Percentiles rank a stretch among this genome's conserved stretches.
These are phyloP conservation scores for Nemophila menziesii DNA, from an alignment of 257 asterid species.

Conservation along the genomic window DNA sequence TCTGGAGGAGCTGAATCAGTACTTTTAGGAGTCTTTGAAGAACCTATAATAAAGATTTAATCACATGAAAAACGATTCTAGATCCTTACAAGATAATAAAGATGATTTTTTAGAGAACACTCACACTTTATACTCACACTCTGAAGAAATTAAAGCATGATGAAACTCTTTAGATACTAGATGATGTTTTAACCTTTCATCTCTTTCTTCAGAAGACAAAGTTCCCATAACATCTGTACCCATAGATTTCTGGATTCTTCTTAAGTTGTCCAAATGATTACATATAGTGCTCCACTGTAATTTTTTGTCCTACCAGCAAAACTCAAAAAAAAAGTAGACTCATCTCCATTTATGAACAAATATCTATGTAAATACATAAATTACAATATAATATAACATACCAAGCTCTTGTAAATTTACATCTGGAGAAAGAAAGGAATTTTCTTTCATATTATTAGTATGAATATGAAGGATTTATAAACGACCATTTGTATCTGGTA, in stretches of 20 bases:
- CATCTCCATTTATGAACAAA: no score
- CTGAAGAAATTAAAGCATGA: slow-evolving; percentile 93
- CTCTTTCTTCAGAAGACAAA: slow-evolving; percentile 95
- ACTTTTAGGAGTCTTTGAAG: slow-evolving; percentile 95
- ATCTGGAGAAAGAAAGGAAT: no score
- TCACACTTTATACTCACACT: slow-evolving; percentile 99
- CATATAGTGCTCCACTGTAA: no score
- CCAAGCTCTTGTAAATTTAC: no score
- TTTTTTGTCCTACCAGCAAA: no score
- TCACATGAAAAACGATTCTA: slow-evolving; percentile 8
- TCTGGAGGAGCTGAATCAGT: no score
- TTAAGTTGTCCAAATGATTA: slow-evolving; percentile 83
- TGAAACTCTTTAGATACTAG: slow-evolving; percentile 82
- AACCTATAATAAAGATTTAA: slow-evolving; percentile 52
- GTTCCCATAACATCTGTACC: slow-evolving; percentile 96
- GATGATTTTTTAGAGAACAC: slow-evolving; percentile 40
- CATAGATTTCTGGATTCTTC: slow-evolving; percentile 78
- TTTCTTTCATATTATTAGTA: no score
- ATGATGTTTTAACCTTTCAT: slow-evolving; percentile 89
- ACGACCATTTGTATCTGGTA: no score
- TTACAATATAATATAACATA: no score
- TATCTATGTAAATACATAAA: no score
- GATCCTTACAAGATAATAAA: slow-evolving; percentile 10
- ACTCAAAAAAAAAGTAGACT: no score
- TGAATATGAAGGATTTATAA: no score